These are phyloP conservation scores for Zoysia pacifica DNA, from an alignment of 176 grass and related monocot genomes.

Conservation along the genomic window DNA sequence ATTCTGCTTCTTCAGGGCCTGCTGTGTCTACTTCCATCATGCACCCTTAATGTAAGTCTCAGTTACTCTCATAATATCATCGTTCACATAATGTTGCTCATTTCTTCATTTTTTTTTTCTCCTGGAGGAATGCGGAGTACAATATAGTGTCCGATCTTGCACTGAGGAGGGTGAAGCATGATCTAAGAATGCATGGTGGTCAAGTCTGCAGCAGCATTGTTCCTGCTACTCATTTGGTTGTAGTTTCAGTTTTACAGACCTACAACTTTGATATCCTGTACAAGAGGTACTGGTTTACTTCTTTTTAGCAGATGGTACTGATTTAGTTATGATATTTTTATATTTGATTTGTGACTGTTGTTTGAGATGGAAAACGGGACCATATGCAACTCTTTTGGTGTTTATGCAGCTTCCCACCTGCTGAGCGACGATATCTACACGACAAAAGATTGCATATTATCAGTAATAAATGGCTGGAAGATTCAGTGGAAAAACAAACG, in stretches of 20 bases:
- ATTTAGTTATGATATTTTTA: constrained; percentile 12
- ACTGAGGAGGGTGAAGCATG: constrained; percentile 70
- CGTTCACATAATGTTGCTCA: constrained; percentile 39
- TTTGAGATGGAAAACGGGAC: not conserved
- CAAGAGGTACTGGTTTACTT: constrained; percentile 63
- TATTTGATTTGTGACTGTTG: constrained; percentile 27
- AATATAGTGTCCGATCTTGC: constrained; percentile 82
- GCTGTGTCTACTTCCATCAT: constrained; percentile 60
- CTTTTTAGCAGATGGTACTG: not conserved
- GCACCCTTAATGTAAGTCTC: constrained; percentile 64
- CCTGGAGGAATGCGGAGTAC: constrained; percentile 69
- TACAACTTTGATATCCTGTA: constrained; percentile 85
- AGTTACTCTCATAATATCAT: constrained; percentile 44
- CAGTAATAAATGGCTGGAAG: constrained; percentile 74
- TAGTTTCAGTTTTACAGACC: constrained; percentile 61
- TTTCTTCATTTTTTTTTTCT: constrained; percentile 32
- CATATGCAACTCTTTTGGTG: not conserved
- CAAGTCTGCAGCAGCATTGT: constrained; percentile 73
- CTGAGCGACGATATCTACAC: constrained; percentile 64
- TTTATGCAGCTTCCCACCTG: constrained; percentile 69
- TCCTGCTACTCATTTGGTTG: constrained; percentile 75
- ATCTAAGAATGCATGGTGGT: constrained; percentile 88
- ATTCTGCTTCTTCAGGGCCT: constrained; percentile 90
- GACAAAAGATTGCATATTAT: constrained; percentile 79
- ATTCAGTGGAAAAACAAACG: constrained; percentile 71